Conservation (phyloP, 257 asterid genomes). For the Nicotiana attenuata region DNA sequence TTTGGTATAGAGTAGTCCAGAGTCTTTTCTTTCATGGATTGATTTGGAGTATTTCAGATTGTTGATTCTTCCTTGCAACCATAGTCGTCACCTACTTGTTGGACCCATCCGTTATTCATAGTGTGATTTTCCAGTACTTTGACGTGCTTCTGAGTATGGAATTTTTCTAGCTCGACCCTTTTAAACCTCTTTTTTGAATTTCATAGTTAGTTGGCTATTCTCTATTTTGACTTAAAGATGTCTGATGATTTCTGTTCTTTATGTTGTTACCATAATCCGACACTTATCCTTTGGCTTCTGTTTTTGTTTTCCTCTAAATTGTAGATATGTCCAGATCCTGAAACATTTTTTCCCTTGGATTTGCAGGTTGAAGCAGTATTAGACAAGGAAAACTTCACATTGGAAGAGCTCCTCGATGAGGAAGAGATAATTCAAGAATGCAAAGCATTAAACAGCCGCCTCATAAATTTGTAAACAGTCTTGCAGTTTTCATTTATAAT, state of each 20-base stretch:
- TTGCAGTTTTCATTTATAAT: background rate
- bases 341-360: background rate
- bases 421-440: conserved; percentile 99
- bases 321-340: background rate
- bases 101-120: background rate
- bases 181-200: background rate
- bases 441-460: conserved; percentile 96
- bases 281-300: background rate
- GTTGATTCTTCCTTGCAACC: background rate
- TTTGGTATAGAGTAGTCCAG: background rate
- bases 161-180: background rate
- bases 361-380: conserved; percentile 84
- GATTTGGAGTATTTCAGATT: background rate
- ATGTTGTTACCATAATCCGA: background rate
- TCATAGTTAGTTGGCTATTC: background rate
- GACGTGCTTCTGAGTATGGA: background rate
- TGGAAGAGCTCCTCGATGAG: conserved; percentile 97
- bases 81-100: background rate
- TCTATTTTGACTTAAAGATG: background rate
- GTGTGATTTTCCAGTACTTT: background rate
- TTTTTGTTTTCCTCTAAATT: background rate
- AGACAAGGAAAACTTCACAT: conserved; percentile 78
- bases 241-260: background rate
- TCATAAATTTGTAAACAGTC: conserved; percentile 73
- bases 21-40: background rate